A percentile compares a stretch with the other conserved stretches of the same genome.
phyloP scores from a whole-genome alignment of 2,329 filamentous ascomycete genomes.

The Cladosporium sp. region DNA sequence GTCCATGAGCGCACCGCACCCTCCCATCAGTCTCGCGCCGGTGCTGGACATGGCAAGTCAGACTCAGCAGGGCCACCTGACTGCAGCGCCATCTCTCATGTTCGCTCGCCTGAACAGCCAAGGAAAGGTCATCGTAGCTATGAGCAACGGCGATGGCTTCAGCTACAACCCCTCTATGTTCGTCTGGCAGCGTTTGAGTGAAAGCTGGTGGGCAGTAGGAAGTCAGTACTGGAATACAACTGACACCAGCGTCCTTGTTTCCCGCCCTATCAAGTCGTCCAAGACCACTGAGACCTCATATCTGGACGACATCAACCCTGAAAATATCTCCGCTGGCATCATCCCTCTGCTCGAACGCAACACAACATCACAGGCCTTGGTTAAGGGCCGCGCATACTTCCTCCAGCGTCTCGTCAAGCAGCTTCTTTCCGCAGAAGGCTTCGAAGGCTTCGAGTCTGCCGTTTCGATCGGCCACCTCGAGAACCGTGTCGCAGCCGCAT shows the following conservation, averaged over 20 bases:
- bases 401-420: constrained; percentile 88
- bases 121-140: constrained; percentile 79
- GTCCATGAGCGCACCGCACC: constrained; percentile 71
- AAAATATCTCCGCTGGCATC: constrained; percentile 78
- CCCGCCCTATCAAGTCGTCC: constrained; percentile 18
- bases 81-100: constrained; percentile 76
- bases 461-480: constrained; percentile 94
- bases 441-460: constrained; percentile 83
- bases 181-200: constrained; percentile 91
- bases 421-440: constrained; percentile 81
- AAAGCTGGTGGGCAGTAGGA: constrained; percentile 96
- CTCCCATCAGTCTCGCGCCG: constrained; percentile 82
- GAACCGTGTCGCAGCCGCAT: constrained; percentile 84
- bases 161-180: constrained; percentile 82
- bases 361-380: constrained; percentile 85
- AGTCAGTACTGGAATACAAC: constrained; percentile 99
- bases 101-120: constrained; percentile 87
- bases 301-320: constrained; percentile 41
- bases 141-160: constrained; percentile 93
- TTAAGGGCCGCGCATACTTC: constrained; percentile 88
- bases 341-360: constrained; percentile 91
- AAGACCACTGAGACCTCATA: background rate
- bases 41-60: constrained; percentile 82
- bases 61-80: constrained; percentile 72
- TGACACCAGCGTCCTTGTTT: constrained; percentile 72